Conservation (phyloP, 1,139 yeast species). For the Diutina sp. region DNA sequence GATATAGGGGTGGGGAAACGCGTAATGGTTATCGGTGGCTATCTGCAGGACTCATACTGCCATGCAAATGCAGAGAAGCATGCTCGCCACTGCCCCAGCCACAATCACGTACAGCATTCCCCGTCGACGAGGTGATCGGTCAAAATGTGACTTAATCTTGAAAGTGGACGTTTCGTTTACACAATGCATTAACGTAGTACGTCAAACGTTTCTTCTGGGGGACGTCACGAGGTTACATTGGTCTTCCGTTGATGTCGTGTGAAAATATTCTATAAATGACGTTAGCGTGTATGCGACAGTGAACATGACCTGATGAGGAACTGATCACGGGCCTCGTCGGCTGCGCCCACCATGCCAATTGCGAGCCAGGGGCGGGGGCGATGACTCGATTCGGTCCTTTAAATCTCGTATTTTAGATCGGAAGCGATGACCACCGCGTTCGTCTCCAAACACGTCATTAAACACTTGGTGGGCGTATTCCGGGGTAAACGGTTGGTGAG, state of each 20-base stretch:
- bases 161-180: too few relatives aligned
- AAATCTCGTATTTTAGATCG: background rate
- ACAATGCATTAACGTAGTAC: too few relatives aligned
- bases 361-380: background rate
- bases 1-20: background rate
- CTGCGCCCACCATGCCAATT: too few relatives aligned
- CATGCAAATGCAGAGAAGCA: background rate
- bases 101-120: background rate
- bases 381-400: background rate
- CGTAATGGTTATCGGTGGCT: background rate
- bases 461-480: background rate
- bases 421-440: background rate
- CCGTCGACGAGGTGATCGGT: background rate
- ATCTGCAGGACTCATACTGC: background rate
- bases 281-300: too few relatives aligned
- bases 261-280: too few relatives aligned
- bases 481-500: background rate
- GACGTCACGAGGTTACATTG: too few relatives aligned
- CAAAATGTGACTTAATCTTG: background rate
- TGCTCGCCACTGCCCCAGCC: background rate
- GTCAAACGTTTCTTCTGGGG: too few relatives aligned
- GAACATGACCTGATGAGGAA: too few relatives aligned
- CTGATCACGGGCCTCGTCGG: too few relatives aligned
- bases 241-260: too few relatives aligned
- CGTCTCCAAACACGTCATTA: background rate